Evolutionary conservation across 371 early-diverging fungal species (phyloP).

Genomic region (Mucor saturninus): DNA sequence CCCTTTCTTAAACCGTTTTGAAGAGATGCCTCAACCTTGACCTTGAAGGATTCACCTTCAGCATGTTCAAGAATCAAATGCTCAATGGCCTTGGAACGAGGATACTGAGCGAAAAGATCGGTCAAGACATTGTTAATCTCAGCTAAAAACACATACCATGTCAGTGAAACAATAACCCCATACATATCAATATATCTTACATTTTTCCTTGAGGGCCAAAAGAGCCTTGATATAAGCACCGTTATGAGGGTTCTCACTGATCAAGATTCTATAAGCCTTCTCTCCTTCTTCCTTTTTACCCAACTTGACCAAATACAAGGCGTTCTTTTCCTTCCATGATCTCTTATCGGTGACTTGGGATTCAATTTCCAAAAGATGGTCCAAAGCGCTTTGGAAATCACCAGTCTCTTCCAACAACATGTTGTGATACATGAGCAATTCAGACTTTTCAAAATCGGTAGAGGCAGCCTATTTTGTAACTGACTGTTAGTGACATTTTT

Average conservation of each 20-base stretch:
- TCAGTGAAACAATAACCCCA: not conserved
- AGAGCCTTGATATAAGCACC: slow-evolving; percentile 73
- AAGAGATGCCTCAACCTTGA: slow-evolving; percentile 66
- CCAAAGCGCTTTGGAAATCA: slow-evolving; percentile 75
- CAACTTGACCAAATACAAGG: slow-evolving; percentile 66
- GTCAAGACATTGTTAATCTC: slow-evolving; percentile 48
- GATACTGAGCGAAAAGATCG: slow-evolving; percentile 74
- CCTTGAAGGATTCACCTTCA: slow-evolving; percentile 73
- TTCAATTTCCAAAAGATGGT: slow-evolving; percentile 75
- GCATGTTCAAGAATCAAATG: slow-evolving; percentile 76
- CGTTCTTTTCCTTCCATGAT: slow-evolving; percentile 77
- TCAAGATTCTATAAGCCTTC: slow-evolving; percentile 69
- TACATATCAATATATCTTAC: slow-evolving; percentile 19
- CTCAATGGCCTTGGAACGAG: slow-evolving; percentile 81
- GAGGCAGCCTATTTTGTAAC: slow-evolving; percentile 47
- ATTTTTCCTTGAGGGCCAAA: slow-evolving; percentile 51
- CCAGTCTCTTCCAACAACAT: slow-evolving; percentile 81
- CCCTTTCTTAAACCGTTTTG: slow-evolving; percentile 84
- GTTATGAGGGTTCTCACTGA: slow-evolving; percentile 85
- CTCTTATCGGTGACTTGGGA: slow-evolving; percentile 74
- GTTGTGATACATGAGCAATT: slow-evolving; percentile 80
- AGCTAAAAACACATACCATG: slow-evolving; percentile 9
- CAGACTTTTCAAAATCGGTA: slow-evolving; percentile 74
- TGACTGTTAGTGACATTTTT: not conserved
- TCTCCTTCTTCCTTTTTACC: slow-evolving; percentile 77